Evolutionary conservation across 140 eudicot species (phyloP), one percentile per base, ranked within the genome.

Genomic region (Oenanthe javanica): DNA sequence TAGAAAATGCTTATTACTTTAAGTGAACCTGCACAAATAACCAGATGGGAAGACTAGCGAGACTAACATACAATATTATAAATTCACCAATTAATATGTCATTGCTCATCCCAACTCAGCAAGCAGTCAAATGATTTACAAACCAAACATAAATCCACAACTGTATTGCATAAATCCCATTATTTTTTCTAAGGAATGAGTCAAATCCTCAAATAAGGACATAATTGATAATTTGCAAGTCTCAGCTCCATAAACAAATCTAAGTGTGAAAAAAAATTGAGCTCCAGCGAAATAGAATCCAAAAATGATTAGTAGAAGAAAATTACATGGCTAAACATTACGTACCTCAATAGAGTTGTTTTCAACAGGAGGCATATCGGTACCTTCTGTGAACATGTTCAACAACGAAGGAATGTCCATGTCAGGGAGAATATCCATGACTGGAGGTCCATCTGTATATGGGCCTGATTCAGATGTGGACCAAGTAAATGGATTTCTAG

Each of bases 331-430:
- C 27, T 6, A 57, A 57, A 70, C 1, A 2, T 13, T 15, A 70
- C 2, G n/a, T 14, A 70, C 75, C 75, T 70, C 75, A 38, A 0
- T 1, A 70, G 38, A 80, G 75, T 36, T 69, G 50, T 83, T 81
- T 69, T 71, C 78, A 69, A 16, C 15, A 16, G 47, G 36, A 66
- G 67, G 72, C 66, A 79, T 50, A 66, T 64, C 1, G 76, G 9
- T 42, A 21, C 79, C 86, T 45, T 83, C 87, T 0, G 82, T 76
- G 80, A 89, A 88, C 25, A 27, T 49, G 75, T 74, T 87, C 63
- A 87, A 45, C 31, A 86, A 5, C 2, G 81, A 57, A 46, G 1
- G 83, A 19, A 89, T 23, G 9, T 91, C 96, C 54, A 82, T 87
- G 80, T 77, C 84, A 43, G 69, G 18, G 14, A 21, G 46, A 25